Percentiles rank a stretch among this genome's conserved stretches.
phyloP scores from a whole-genome alignment of 306 rosid species.

The Oemleria cerasiformis region DNA sequence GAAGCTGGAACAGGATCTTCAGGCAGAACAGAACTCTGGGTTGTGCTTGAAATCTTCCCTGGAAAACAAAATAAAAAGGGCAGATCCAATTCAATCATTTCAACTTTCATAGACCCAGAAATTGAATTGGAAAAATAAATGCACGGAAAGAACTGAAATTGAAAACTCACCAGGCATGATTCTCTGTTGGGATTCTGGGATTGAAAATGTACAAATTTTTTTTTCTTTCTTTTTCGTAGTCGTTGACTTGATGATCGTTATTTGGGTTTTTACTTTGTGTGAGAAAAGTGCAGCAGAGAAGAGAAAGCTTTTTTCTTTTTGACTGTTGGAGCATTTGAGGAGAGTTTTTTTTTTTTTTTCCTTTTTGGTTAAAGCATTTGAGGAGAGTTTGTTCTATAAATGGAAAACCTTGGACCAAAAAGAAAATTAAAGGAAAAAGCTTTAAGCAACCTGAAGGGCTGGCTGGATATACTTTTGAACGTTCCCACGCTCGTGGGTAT shows the following conservation, averaged over 20 bases:
- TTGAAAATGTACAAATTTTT: neutral
- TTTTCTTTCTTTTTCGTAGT: neutral
- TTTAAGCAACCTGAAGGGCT: no score
- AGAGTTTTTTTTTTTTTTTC: no score
- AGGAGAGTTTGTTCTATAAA: no score
- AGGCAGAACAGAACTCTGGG: conserved; percentile 17
- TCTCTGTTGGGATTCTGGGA: neutral
- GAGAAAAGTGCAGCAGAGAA: neutral
- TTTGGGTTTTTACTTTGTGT: neutral
- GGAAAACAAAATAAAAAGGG: neutral
- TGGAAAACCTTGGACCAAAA: no score
- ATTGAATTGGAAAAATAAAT: neutral
- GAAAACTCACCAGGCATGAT: conserved; percentile 22
- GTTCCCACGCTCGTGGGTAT: neutral
- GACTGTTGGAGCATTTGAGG: neutral
- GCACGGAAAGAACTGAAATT: neutral
- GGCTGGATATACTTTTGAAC: conserved; percentile 19
- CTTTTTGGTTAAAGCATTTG: no score
- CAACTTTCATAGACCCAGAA: neutral
- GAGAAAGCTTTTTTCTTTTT: neutral
- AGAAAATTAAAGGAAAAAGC: no score
- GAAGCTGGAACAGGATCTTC: conserved; percentile 27
- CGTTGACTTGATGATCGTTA: conserved; percentile 30
- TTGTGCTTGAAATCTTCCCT: conserved; percentile 56
- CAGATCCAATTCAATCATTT: neutral